Evolutionary conservation across 2,329 filamentous ascomycete genomes (phyloP), one percentile per base, ranked within the genome.

Genomic region (Aureobasidium lini): DNA sequence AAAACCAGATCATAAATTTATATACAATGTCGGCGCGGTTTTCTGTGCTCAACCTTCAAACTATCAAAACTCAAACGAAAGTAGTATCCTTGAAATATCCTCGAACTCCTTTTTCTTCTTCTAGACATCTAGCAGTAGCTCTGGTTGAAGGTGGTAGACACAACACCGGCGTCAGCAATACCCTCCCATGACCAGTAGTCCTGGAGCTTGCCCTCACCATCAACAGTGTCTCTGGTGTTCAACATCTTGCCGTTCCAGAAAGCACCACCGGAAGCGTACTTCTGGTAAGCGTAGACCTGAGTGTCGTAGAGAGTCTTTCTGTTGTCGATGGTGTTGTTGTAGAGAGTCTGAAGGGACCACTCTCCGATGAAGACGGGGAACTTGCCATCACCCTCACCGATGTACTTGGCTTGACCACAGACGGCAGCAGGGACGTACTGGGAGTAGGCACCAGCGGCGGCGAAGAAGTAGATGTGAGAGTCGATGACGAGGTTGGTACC

Each of bases 381-480:
- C 46, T 65, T 64, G 46, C 50, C 48, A 11, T 64, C 61, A 5
- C 64, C 60, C 7, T 62, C 63, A 23, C 66, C 53, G 39, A 61
- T 62, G 28, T 53, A 53, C 18, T 60, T 60, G 8, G 66, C 66
- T 34, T 71, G 64, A 6, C 64, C 64, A 44, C 68, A 69, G 49
- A 71, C 65, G 28, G 62, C 63, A 1, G 67, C 61, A 6, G 64
- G 57, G 4, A 70, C 62, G 60, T 68, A 67, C 36, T 68, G 57
- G 13, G 65, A 63, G 54, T 68, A 66, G 9, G 64, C 63, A 10
- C 63, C 64, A 2, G 63, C 58, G 34, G 64, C 66, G 7, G 66
- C 67, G 56, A 69, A 71, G 63, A 67, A 71, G 62, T 72, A 71
- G 49, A 67, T 61, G 61, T 71, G 70, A 4, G 58, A 53, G 58